Conservation (phyloP, 2,329 filamentous ascomycete genomes). For the Alternaria tenuissima region DNA sequence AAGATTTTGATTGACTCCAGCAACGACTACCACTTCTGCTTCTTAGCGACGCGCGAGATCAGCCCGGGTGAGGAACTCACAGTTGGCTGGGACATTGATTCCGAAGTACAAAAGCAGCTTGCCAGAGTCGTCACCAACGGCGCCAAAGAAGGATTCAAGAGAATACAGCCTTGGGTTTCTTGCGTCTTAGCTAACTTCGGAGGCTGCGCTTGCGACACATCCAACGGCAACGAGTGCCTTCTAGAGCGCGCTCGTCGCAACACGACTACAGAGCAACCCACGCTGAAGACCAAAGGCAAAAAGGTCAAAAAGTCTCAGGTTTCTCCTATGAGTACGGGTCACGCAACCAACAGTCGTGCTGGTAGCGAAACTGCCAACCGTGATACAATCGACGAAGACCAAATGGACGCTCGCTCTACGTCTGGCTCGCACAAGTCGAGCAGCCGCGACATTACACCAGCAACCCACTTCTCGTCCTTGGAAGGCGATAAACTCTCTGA, state of each 20-base stretch:
- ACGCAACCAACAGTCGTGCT: slow-evolving; percentile 65
- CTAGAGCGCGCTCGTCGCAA: slow-evolving; percentile 48
- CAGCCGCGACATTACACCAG: slow-evolving; percentile 70
- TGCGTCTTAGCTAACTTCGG: slow-evolving; percentile 79
- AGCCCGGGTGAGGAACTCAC: slow-evolving; percentile 74
- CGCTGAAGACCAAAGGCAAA: slow-evolving; percentile 56
- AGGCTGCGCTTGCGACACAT: slow-evolving; percentile 74
- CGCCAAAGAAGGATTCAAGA: slow-evolving; percentile 65
- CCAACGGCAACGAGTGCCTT: slow-evolving; percentile 47
- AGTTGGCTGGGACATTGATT: slow-evolving; percentile 65
- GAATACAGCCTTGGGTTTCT: slow-evolving; percentile 71
- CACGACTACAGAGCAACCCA: slow-evolving; percentile 36
- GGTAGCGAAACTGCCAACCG: slow-evolving; percentile 65
- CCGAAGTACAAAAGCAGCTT: slow-evolving; percentile 62
- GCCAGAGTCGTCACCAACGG: slow-evolving; percentile 71
- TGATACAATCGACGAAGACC: slow-evolving; percentile 63
- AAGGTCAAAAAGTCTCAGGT: slow-evolving; percentile 59
- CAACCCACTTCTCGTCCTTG: slow-evolving; percentile 59
- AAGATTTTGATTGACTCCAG: slow-evolving; percentile 83
- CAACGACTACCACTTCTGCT: slow-evolving; percentile 83
- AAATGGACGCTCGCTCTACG: slow-evolving; percentile 64
- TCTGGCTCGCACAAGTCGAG: slow-evolving; percentile 64
- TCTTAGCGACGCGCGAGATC: slow-evolving; percentile 84
- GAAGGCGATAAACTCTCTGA: slow-evolving; percentile 64
- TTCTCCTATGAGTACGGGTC: slow-evolving; percentile 63